Percentiles rank a stretch among this genome's conserved stretches.
These are phyloP conservation scores for Laetiporus sulphureus DNA, from an alignment of 1,284 basidiomycete species.

Conservation along the genomic window DNA sequence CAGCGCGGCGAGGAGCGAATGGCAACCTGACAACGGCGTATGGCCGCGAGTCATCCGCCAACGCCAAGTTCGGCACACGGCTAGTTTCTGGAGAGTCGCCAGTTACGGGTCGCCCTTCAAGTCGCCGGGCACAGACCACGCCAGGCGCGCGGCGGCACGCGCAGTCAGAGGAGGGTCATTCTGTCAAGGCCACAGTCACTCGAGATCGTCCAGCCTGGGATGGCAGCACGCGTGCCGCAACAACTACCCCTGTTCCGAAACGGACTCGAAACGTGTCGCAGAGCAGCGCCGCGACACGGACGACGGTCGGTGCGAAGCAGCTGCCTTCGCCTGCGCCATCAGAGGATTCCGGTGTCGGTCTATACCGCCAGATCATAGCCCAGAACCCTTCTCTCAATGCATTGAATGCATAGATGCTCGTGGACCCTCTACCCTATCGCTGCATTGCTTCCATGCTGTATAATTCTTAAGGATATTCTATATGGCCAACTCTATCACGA, in stretches of 20 bases:
- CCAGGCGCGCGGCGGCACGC: conserved; percentile 39
- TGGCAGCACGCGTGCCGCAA: conserved; percentile 44
- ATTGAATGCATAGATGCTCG: conserved; percentile 25
- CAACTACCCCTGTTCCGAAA: conserved; percentile 36
- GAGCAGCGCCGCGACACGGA: conserved; percentile 46
- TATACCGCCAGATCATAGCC: conserved; percentile 72
- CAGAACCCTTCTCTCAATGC: conserved; percentile 60
- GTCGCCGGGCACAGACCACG: conserved; percentile 51
- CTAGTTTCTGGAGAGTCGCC: conserved; percentile 51
- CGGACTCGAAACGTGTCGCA: conserved; percentile 67
- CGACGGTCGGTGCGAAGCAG: conserved; percentile 38
- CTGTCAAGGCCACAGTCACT: conserved; percentile 61
- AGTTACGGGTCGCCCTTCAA: conserved; percentile 45
- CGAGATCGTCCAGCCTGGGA: conserved; percentile 56
- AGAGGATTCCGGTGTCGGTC: conserved; percentile 75
- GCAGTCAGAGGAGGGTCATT: conserved; percentile 52
- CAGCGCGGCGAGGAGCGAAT: conserved; percentile 39
- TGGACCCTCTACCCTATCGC: conserved; percentile 5
- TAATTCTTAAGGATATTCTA: conserved; percentile 17
- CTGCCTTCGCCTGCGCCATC: conserved; percentile 71
- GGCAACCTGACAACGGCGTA: conserved; percentile 49
- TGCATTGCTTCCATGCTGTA: conserved; percentile 15
- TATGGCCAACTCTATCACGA: conserved; percentile 22
- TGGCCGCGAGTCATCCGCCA: conserved; percentile 73
- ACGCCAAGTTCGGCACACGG: conserved; percentile 78